Evolutionary conservation across 2,329 filamentous ascomycete species (phyloP), one percentile per base, ranked within the genome.

Genomic region (Colletotrichum caudatum): DNA sequence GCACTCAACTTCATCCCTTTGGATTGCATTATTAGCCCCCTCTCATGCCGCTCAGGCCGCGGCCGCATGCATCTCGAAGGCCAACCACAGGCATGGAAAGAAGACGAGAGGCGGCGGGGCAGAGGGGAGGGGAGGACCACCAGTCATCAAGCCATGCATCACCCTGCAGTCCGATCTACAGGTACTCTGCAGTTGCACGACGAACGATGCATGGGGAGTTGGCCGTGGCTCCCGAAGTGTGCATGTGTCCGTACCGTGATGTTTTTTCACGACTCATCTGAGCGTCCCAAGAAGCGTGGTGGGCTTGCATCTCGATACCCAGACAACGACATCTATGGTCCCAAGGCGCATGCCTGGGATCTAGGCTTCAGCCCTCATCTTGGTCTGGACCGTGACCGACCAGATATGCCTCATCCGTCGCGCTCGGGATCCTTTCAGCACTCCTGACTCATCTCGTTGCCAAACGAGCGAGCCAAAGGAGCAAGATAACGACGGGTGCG

Each of bases 111-210:
- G 5, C 41, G 16, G 14, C 41, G 16, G 41, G 41, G 37, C 4
- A 35, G 35, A n/a, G 37, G 5, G 18, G 16, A 20, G 2, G 50
- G 23, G 23, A 6, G 46, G n/a, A 6, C 5, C 3, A 5, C 16
- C 8, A 4, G 18, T 6, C n/a, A 11, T 11, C 23, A 37, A 41
- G 37, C 37, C 66, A 54, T 50, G 59, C 65, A 64, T 48, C 23
- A 48, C 46, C 69, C 44, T 64, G 65, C 65, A 44, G 48, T 41
- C 59, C 23, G 46, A 71, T 69, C 59, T 68, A 35, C 58, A 48
- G 46, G n/a, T 48, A 23, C 46, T 48, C 46, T 23, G 46, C 9
- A 48, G 46, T 12, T 20, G 46, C 46, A 48, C 46, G 12, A 57
- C 11, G 26, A 29, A 51, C n/a, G 54, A 46, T 57, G 44, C 44